Evolutionary conservation across 2,329 filamentous ascomycete genomes (phyloP).

Genomic region (Hysterium pulicare): DNA sequence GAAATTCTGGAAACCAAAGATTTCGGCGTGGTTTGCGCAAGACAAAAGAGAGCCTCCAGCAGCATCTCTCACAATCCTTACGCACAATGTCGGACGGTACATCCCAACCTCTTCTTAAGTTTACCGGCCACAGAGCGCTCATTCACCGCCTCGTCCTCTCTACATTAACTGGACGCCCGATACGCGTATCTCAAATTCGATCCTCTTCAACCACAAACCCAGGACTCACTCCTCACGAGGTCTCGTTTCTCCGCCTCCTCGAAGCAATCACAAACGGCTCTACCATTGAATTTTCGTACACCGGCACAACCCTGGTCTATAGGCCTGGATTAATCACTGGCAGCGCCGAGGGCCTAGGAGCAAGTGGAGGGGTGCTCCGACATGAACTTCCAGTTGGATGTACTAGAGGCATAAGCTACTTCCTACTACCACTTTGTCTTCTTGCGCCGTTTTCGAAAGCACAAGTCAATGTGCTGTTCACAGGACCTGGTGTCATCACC

Average conservation of each 20-base stretch:
- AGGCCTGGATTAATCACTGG: conserved; percentile 90
- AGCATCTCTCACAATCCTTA: not conserved
- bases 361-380: conserved; percentile 69
- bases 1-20: too few relatives aligned
- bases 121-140: conserved; percentile 81
- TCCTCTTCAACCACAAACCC: conserved; percentile 80
- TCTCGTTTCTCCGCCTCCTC: conserved; percentile 91
- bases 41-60: too few relatives aligned
- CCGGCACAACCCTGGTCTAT: conserved; percentile 88
- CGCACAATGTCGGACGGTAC: conserved; percentile 30
- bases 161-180: conserved; percentile 81
- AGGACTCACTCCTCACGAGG: conserved; percentile 86
- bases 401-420: conserved; percentile 83
- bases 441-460: conserved; percentile 91
- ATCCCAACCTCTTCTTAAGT: conserved; percentile 57
- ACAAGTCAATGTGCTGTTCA: conserved; percentile 84
- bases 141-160: conserved; percentile 81
- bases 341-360: conserved; percentile 70
- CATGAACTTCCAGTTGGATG: conserved; percentile 77
- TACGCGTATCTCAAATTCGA: conserved; percentile 93
- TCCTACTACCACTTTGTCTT: conserved; percentile 82
- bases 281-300: conserved; percentile 92
- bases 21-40: too few relatives aligned
- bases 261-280: conserved; percentile 94
- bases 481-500: conserved; percentile 89